phyloP scores from a whole-genome alignment of 176 grass and related monocot species.

The Elaeis guineensis region DNA sequence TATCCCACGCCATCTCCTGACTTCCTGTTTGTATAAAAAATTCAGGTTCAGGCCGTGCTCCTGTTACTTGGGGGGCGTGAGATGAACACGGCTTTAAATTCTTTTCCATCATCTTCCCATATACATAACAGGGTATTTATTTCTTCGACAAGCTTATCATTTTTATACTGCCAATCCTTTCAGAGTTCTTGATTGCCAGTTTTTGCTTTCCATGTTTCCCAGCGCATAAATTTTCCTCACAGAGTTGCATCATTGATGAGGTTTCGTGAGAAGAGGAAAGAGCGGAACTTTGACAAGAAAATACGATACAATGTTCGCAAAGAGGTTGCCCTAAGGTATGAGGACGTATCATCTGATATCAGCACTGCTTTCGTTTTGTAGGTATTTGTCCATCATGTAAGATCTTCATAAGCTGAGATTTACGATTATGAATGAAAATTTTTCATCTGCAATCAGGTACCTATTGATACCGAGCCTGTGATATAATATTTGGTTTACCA shows the following conservation, averaged over 20 bases:
- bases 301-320: slow-evolving; percentile 89
- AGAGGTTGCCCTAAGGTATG: slow-evolving; percentile 87
- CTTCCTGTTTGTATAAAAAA: no score
- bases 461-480: no score
- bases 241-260: slow-evolving; percentile 94
- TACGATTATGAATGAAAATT: no score
- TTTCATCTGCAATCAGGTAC: no score
- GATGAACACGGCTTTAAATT: slow-evolving; percentile 37
- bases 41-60: slow-evolving; percentile 91
- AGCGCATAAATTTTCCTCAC: slow-evolving; percentile 91
- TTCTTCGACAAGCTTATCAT: background rate
- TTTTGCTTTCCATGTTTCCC: slow-evolving; percentile 10
- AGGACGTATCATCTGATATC: no score
- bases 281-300: slow-evolving; percentile 97
- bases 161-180: no score
- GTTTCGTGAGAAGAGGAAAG: slow-evolving; percentile 96
- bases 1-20: no score
- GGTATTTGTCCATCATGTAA: no score
- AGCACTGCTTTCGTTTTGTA: no score
- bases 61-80: slow-evolving; percentile 89
- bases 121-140: slow-evolving; percentile 57
- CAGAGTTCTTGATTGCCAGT: no score
- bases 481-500: no score
- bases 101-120: slow-evolving; percentile 42
- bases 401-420: no score